phyloP scores from a whole-genome alignment of 306 rosid genomes.

The Cucurbita moschata region DNA sequence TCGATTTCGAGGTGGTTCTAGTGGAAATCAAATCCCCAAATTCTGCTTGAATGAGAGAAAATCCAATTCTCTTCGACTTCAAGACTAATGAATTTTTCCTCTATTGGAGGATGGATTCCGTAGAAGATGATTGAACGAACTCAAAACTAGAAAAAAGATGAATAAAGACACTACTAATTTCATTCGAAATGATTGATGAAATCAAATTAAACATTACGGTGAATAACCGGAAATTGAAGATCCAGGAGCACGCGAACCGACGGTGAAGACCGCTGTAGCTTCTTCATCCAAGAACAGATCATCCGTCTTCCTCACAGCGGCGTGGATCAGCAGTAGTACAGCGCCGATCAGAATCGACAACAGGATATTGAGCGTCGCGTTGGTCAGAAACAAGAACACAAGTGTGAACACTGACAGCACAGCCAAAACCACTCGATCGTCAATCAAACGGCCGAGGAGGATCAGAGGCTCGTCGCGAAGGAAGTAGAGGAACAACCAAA shows the following conservation, averaged over 20 bases:
- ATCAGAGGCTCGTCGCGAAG: slow-evolving; percentile 72
- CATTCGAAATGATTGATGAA: not conserved
- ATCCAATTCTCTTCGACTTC: not conserved
- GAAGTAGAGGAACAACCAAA: slow-evolving; percentile 76
- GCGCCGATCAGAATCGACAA: slow-evolving; percentile 30
- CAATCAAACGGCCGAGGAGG: slow-evolving; percentile 29
- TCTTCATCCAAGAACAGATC: slow-evolving; percentile 53
- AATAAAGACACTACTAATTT: not conserved
- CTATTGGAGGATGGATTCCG: not conserved
- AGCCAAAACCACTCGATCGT: slow-evolving; percentile 45
- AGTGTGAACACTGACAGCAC: slow-evolving; percentile 44
- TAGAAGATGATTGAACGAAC: not conserved
- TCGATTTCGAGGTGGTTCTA: not conserved
- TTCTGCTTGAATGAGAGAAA: not conserved
- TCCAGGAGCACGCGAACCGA: slow-evolving; percentile 17
- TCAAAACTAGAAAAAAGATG: not conserved
- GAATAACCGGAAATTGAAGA: not conserved
- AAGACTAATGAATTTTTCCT: not conserved
- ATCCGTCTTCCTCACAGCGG: slow-evolving; percentile 38
- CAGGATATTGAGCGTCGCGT: slow-evolving; percentile 44
- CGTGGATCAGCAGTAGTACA: slow-evolving; percentile 35
- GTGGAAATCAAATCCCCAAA: not conserved
- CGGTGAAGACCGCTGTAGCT: slow-evolving; percentile 10
- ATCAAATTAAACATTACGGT: not conserved
- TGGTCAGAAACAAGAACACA: slow-evolving; percentile 45